Evolutionary conservation across 495 filamentous ascomycete genomes (phyloP), one percentile per base, ranked within the genome.

Genomic region (Penicillium flavigenum): DNA sequence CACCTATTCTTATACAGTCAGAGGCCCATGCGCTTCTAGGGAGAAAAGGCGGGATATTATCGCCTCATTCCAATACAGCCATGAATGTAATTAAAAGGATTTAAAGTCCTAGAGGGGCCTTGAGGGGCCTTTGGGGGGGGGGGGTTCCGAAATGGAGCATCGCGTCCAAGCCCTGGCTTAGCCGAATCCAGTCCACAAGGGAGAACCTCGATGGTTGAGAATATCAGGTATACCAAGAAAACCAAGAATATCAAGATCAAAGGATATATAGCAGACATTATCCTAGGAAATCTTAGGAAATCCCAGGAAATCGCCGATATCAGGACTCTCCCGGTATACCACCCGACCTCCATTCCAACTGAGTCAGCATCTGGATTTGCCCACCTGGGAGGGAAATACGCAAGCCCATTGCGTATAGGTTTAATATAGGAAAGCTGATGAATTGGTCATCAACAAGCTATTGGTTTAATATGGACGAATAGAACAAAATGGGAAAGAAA

Each of bases 131-230:
- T 22, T n/a, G n/a, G n/a, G n/a, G n/a, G n/a, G n/a, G 20, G 20
- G 22, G 2, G 9, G 5, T 10, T 45, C 50, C 53, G 39, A 26
- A 20, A 43, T 43, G 59, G 59, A 62, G 55, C 36, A 54, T 61
- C 47, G 47, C 17, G 51, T 53, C 51, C 51, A 53, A 43, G 38
- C 51, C 51, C 51, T 53, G 51, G 51, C 38, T 44, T 53, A 53
- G 17, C 38, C 50, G 50, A 52, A 51, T 49, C 29, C 20, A 51
- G 14, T 44, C 51, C 51, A 53, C 39, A 42, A 22, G 19, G 5
- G 26, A 17, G 26, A 47, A 14, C 3, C 24, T 47, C 24, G 2
- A 29, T 10, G 10, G 14, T 27, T 11, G 6, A 27, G 44, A 24
- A 26, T 27, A 14, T 46, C 12, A 27, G 27, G 20, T 10, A 47